Conservation (phyloP, 192 early-diverging fungal genomes). For the Piromyces sp. region DNA sequence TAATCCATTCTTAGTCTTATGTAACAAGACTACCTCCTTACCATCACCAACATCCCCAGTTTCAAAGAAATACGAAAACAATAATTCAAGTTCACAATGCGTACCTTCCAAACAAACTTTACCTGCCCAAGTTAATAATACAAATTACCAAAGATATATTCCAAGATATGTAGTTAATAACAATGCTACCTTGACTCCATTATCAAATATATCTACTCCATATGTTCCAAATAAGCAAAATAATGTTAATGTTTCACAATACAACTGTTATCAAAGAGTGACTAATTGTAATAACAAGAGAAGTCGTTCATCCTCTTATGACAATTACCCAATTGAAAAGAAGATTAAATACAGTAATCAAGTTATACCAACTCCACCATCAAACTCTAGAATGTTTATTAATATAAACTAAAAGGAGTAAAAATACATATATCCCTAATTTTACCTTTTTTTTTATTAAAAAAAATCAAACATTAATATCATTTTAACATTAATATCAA, state of each 20-base stretch:
- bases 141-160: background rate
- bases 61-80: background rate
- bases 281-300: background rate
- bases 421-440: too few species aligned
- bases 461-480: too few species aligned
- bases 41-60: background rate
- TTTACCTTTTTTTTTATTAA: too few species aligned
- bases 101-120: background rate
- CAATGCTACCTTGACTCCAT: background rate
- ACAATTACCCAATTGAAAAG: background rate
- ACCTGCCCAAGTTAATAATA: background rate
- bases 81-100: background rate
- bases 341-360: background rate
- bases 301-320: background rate
- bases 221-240: background rate
- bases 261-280: background rate
- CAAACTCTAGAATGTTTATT: background rate
- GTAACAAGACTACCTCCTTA: background rate
- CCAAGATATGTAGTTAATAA: background rate
- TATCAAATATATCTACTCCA: background rate
- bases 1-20: background rate
- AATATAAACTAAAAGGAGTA: background rate
- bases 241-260: background rate
- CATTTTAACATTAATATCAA: too few species aligned
- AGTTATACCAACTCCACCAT: background rate